Percentiles rank a stretch among this genome's conserved stretches.
Conservation (phyloP, 176 grass and related monocot genomes). For the Poa pratensis region DNA sequence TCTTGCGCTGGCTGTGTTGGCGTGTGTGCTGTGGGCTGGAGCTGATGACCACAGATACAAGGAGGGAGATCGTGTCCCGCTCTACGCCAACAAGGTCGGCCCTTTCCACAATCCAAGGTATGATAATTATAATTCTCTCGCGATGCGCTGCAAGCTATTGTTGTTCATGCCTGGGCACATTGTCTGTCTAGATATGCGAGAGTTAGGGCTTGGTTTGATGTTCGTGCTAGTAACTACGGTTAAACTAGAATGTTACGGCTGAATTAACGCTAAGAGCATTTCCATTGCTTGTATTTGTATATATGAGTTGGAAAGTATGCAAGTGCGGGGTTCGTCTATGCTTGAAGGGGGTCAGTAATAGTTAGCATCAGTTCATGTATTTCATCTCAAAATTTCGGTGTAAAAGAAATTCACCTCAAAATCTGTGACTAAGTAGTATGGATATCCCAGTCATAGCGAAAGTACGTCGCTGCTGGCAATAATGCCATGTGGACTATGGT, state of each 20-base stretch:
- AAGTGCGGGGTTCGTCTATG: background rate
- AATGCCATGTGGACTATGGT: background rate
- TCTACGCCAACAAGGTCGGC: constrained; percentile 92
- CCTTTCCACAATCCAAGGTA: constrained; percentile 99
- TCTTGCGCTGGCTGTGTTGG: constrained; percentile 56
- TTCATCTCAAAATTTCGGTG: background rate
- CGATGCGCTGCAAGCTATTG: background rate
- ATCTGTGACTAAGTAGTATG: constrained; percentile 6
- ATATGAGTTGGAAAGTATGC: background rate
- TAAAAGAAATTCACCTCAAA: background rate
- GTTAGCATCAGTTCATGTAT: background rate
- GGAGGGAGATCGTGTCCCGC: constrained; percentile 76
- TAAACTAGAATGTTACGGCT: background rate
- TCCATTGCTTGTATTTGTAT: background rate
- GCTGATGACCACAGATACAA: constrained; percentile 84
- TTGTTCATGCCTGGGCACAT: constrained; percentile 16
- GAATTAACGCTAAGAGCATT: background rate
- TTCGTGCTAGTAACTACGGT: background rate
- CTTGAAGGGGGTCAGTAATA: background rate
- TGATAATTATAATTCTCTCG: background rate
- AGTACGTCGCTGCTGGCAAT: constrained; percentile 1
- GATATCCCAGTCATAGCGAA: background rate
- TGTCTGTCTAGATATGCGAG: background rate
- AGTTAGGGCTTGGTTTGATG: background rate
- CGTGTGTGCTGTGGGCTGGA: constrained; percentile 50